A percentile compares a stretch with the other conserved stretches of the same genome.
These are phyloP conservation scores for Aegilops umbellulata DNA, from an alignment of 176 grass and related monocot species.

Conservation along the genomic window DNA sequence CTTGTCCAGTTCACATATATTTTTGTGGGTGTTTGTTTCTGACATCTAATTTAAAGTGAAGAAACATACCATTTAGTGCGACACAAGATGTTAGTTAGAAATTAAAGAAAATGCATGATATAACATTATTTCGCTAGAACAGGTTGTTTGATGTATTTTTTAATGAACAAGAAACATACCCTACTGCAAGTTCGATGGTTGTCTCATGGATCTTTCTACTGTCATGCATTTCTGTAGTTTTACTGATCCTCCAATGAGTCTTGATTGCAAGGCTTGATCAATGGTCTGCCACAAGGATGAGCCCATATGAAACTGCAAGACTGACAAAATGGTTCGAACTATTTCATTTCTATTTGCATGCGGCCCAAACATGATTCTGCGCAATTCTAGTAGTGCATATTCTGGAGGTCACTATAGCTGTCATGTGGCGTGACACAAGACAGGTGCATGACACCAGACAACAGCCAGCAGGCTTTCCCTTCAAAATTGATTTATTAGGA, in stretches of 20 bases:
- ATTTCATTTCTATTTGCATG: not conserved
- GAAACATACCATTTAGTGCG: not conserved
- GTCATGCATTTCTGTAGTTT: slow-evolving; percentile 13
- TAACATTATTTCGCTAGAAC: not conserved
- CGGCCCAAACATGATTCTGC: not conserved
- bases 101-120: not conserved
- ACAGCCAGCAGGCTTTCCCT: too few species aligned
- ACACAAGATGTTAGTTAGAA: not conserved
- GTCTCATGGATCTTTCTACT: not conserved
- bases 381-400: not conserved
- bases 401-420: not conserved
- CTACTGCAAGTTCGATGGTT: not conserved
- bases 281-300: not conserved
- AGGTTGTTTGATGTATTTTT: slow-evolving; percentile 6
- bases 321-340: not conserved
- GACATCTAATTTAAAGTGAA: slow-evolving; percentile 3
- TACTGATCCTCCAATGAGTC: not conserved
- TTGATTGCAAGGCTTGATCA: not conserved
- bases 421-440: too few species aligned
- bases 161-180: not conserved
- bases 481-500: too few species aligned
- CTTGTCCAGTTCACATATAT: not conserved
- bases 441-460: too few species aligned
- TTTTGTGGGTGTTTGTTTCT: not conserved
- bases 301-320: not conserved